These are phyloP conservation scores for Salix viminalis DNA, from an alignment of 345 rosid genomes.

Conservation along the genomic window DNA sequence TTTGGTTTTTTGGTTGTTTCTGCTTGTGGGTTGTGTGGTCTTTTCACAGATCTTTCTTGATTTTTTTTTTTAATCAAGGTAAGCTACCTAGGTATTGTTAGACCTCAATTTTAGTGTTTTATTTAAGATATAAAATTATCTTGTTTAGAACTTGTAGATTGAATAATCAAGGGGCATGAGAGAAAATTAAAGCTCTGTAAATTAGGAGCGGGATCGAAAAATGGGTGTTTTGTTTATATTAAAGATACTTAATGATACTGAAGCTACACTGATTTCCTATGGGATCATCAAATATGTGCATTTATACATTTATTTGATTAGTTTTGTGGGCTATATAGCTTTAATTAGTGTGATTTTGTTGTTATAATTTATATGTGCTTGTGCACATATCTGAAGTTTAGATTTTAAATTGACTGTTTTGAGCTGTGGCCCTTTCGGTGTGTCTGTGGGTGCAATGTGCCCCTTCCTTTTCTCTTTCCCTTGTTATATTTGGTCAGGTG, in stretches of 20 bases:
- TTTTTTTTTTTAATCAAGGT: background rate
- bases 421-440: background rate
- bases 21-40: background rate
- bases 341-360: background rate
- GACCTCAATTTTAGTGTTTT: background rate
- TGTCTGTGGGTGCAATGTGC: background rate
- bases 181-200: background rate
- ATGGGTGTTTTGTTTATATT: background rate
- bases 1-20: constrained; percentile 2
- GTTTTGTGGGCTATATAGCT: background rate
- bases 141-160: background rate
- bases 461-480: background rate
- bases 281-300: background rate
- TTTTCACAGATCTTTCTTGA: background rate
- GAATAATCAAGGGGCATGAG: background rate
- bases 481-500: background rate
- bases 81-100: background rate
- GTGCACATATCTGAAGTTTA: background rate
- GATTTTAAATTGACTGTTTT: background rate
- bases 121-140: background rate
- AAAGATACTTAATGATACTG: background rate
- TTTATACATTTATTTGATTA: background rate
- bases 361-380: background rate
- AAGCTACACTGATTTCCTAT: background rate
- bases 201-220: background rate